Evolutionary conservation across 2,329 filamentous ascomycete genomes (phyloP).

Genomic region (Thermoascus crustaceus): DNA sequence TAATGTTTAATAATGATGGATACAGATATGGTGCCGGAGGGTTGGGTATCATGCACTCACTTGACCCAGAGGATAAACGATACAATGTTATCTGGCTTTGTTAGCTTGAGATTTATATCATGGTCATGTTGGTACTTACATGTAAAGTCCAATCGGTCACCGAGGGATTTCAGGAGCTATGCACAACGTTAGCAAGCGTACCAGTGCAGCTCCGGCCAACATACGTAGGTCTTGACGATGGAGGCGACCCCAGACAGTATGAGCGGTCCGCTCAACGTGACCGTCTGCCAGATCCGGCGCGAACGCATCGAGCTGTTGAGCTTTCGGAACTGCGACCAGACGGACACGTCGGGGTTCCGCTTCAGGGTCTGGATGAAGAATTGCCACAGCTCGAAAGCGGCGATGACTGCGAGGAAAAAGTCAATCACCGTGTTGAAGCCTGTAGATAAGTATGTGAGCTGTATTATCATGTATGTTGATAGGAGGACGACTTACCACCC

Average conservation of each 20-base stretch:
- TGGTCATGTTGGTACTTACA: slow-evolving; percentile 9
- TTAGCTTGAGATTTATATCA: neutral
- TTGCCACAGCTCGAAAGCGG: slow-evolving; percentile 29
- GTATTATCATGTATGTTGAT: neutral
- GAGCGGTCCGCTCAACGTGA: slow-evolving; percentile 25
- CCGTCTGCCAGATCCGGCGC: slow-evolving; percentile 28
- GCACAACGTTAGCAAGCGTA: neutral
- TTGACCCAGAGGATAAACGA: slow-evolving; percentile 30
- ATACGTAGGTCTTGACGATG: slow-evolving; percentile 29
- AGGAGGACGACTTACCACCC: slow-evolving; percentile 16
- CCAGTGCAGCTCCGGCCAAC: neutral
- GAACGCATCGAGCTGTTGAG: slow-evolving; percentile 23
- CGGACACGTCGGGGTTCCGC: slow-evolving; percentile 15
- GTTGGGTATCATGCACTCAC: slow-evolving; percentile 16
- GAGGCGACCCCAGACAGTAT: slow-evolving; percentile 28
- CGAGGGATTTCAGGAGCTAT: slow-evolving; percentile 26
- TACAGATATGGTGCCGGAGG: no score
- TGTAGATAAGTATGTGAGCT: slow-evolving; percentile 3
- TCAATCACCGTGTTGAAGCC: slow-evolving; percentile 29
- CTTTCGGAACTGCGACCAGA: slow-evolving; percentile 21
- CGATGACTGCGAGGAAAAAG: slow-evolving; percentile 22
- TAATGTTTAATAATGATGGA: no score
- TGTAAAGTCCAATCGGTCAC: slow-evolving; percentile 26
- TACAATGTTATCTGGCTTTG: slow-evolving; percentile 23
- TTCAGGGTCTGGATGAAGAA: slow-evolving; percentile 24